Percentiles rank a stretch among this genome's conserved stretches.
Conservation (phyloP, 805 yeast genomes). For the Candida verbasci region DNA sequence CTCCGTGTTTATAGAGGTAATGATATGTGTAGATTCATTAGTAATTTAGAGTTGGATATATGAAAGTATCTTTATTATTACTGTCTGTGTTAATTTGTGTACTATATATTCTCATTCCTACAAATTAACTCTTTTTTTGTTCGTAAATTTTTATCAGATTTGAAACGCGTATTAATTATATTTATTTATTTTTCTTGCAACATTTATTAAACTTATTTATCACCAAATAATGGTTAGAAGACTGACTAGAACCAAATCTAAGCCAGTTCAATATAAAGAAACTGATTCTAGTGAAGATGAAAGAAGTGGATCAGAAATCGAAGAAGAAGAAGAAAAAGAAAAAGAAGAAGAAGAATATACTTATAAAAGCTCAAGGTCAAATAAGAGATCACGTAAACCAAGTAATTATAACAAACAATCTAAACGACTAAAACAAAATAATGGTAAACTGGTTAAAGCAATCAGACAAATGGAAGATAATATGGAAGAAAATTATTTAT, state of each 20-base stretch:
- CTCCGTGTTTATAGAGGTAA: too few relatives aligned
- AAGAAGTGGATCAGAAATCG: slow-evolving; percentile 10
- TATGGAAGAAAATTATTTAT: slow-evolving; percentile 28
- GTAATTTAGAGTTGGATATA: too few relatives aligned
- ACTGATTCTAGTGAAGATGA: slow-evolving; percentile 8
- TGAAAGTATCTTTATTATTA: too few relatives aligned
- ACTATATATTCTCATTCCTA: too few relatives aligned
- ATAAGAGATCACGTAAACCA: slow-evolving; percentile 4
- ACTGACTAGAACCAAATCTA: slow-evolving; percentile 5
- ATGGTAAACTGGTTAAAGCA: slow-evolving; percentile 2
- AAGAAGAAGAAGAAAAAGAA: slow-evolving; percentile 9
- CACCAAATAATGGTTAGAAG: slow-evolving; percentile 9
- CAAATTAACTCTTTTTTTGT: not conserved
- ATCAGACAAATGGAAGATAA: slow-evolving; percentile 13
- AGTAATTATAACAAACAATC: slow-evolving; percentile 7
- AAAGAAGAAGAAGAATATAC: not conserved
- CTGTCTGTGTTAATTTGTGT: too few relatives aligned
- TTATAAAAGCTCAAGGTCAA: not conserved
- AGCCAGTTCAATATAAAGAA: slow-evolving; percentile 9
- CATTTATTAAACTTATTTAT: not conserved
- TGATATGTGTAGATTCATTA: too few relatives aligned
- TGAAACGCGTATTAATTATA: not conserved
- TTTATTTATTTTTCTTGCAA: slow-evolving; percentile 5
- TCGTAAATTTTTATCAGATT: not conserved
- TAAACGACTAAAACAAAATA: slow-evolving; percentile 7